phyloP scores from a whole-genome alignment of 495 filamentous ascomycete genomes.

The Opeltia flavorubescens region DNA sequence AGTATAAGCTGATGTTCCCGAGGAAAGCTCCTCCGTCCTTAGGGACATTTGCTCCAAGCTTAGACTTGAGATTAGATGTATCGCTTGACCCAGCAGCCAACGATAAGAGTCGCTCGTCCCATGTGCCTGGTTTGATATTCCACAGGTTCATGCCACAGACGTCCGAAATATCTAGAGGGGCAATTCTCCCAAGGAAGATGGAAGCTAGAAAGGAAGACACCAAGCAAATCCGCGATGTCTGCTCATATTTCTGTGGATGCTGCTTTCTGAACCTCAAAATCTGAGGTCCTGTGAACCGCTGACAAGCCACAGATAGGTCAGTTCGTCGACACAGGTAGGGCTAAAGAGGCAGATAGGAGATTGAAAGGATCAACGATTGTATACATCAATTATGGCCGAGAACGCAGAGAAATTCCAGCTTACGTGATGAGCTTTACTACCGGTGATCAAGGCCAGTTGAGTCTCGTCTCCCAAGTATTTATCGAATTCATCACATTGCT shows the following conservation, averaged over 20 bases:
- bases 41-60: constrained; percentile 61
- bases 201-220: constrained; percentile 94
- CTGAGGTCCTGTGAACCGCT: constrained; percentile 97
- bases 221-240: constrained; percentile 74
- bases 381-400: constrained; percentile 3
- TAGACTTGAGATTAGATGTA: constrained; percentile 52
- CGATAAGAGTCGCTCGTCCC: constrained; percentile 58
- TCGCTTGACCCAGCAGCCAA: constrained; percentile 62
- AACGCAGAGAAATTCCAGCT: constrained; percentile 17
- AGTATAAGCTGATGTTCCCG: constrained; percentile 62
- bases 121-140: constrained; percentile 64
- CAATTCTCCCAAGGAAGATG: constrained; percentile 70
- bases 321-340: neutral
- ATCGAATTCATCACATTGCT: constrained; percentile 82
- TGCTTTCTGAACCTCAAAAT: constrained; percentile 76
- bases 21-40: constrained; percentile 68
- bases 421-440: constrained; percentile 90
- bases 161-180: constrained; percentile 86
- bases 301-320: constrained; percentile 16
- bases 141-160: constrained; percentile 95
- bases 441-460: constrained; percentile 61
- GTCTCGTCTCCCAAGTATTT: constrained; percentile 47
- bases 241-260: constrained; percentile 64
- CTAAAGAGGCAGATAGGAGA: too few relatives aligned
- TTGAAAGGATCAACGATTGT: too few relatives aligned